These are phyloP conservation scores for Rhizopogon roseolus DNA, from an alignment of 768 basidiomycete genomes.

Conservation along the genomic window DNA sequence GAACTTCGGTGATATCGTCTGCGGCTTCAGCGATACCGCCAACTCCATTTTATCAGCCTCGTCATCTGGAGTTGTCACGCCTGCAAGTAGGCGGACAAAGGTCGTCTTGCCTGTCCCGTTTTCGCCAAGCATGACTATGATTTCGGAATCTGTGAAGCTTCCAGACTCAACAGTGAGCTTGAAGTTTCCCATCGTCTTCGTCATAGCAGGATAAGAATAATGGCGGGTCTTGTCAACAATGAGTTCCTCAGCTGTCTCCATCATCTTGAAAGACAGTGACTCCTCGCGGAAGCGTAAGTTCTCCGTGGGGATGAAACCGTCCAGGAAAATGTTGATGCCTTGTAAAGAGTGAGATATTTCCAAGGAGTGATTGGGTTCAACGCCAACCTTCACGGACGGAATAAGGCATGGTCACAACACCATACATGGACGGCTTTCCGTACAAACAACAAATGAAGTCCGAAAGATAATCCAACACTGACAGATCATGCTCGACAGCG, in stretches of 20 bases:
- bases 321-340: constrained; percentile 99
- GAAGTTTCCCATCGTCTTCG: constrained; percentile 93
- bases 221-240: constrained; percentile 81
- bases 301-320: constrained; percentile 97
- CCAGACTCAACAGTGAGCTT: constrained; percentile 91
- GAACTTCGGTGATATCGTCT: constrained; percentile 98
- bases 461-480: constrained; percentile 96
- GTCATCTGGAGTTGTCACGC: constrained; percentile 77
- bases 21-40: constrained; percentile 93
- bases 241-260: constrained; percentile 91
- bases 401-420: constrained; percentile 98
- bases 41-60: constrained; percentile 79
- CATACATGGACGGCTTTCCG: constrained; percentile 95
- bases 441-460: constrained; percentile 98
- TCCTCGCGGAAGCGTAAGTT: constrained; percentile 98
- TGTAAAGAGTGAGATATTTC: constrained; percentile 2
- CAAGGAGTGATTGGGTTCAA: constrained; percentile 2
- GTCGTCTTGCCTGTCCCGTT: constrained; percentile 99
- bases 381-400: constrained; percentile 90
- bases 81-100: constrained; percentile 91
- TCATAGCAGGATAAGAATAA: constrained; percentile 93
- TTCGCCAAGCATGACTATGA: constrained; percentile 98
- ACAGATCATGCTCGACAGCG: constrained; percentile 98
- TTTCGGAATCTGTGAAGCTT: constrained; percentile 97
- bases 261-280: constrained; percentile 94